Base-by-base conservation (phyloP, 1,284 basidiomycete species). In the Apiotrichum sp. region DNA sequence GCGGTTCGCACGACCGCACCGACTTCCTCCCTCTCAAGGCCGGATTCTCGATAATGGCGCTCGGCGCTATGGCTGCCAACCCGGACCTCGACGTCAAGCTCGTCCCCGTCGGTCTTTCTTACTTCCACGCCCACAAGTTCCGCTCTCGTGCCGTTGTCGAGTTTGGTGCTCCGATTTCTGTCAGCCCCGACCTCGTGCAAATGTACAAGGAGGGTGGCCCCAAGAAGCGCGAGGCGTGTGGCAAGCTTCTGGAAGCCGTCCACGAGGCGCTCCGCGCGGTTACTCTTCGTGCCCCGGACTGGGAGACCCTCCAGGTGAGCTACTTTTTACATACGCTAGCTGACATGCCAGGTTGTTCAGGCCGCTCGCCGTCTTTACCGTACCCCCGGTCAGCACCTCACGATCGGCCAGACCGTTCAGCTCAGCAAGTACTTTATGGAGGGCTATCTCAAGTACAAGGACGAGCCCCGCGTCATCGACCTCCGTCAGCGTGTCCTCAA, bases 211-310 rank as follows among this genome's bases (percentile, higher is more conserved):
- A 86, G 65, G 96, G 96, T 16, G 95, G 95, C 6, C 76, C 80
- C 34, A 83, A 87, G 69, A 99, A 98, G 78, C 81, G 91, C 61
- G 87, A 93, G 66, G 95, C 96, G 0, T 91, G 95, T 46, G 82
- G 85, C 8, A 88, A 89, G 71, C 84, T 98, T 66, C 81, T 99
- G 62, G 89, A 97, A 66, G 79, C 96, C 56, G 88, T 97, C 57
- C 97, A 96, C 69, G 90, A 98, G 70, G 89, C 85, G n/a, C 79
- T 99, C 65, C 97, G 98, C 78, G 93, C 92, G 1, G 96, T 98
- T 46, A 99, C 96, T 0, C 84, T 98, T 45, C 82, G 93, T 54
- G 92, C 95, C 8, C 93, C 96, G 1, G 96, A 99, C 76, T 98
- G 89, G 74, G 96, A 99, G 66, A 98, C 96, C 1, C 81, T 99